phyloP scores from a whole-genome alignment of 306 rosid genomes.

The Notholithocarpus densiflorus region DNA sequence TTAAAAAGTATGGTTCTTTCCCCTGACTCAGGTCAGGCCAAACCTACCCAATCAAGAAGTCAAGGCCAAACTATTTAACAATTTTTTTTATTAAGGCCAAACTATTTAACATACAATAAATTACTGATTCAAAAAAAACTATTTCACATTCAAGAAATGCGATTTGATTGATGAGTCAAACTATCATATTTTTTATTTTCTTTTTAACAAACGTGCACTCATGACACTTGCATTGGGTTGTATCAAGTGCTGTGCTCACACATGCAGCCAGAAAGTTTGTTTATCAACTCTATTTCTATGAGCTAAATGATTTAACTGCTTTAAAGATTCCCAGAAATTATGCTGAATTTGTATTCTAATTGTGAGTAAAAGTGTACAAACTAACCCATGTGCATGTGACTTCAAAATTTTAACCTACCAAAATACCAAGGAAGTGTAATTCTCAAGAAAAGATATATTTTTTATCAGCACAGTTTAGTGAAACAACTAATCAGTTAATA shows the following conservation, averaged over 20 bases:
- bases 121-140: no score
- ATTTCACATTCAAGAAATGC: no score
- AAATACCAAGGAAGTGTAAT: neutral
- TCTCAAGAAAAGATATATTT: neutral
- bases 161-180: neutral
- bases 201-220: neutral
- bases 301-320: neutral
- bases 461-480: neutral
- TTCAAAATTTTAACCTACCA: neutral
- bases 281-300: neutral
- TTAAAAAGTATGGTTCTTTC: neutral
- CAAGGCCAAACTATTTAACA: neutral
- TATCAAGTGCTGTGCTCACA: neutral
- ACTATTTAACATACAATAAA: no score
- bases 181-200: neutral
- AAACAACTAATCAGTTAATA: neutral
- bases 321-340: neutral
- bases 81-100: no score
- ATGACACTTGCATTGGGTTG: neutral
- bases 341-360: neutral
- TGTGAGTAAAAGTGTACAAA: neutral
- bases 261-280: neutral
- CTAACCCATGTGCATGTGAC: neutral
- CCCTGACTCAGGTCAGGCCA: neutral
- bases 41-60: neutral